Conservation (phyloP, 108 stramenopile species). For the Nitzschia putrida region DNA sequence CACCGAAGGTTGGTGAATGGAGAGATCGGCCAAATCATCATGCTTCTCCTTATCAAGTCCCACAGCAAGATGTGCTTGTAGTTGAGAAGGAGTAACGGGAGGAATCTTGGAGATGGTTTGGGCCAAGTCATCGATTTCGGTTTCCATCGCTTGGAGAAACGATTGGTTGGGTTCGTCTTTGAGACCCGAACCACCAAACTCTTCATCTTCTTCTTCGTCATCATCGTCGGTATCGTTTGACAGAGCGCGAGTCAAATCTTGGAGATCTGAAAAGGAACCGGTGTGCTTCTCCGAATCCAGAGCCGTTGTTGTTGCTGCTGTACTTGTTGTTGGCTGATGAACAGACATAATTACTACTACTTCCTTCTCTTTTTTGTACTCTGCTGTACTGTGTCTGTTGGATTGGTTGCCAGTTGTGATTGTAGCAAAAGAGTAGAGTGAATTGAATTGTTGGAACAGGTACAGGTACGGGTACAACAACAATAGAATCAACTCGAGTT, state of each 20-base stretch:
- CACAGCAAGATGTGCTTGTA: neutral
- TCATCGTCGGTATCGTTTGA: neutral
- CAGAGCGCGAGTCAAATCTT: neutral
- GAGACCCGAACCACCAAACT: slow-evolving; percentile 12
- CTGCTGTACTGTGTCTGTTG: too few species aligned
- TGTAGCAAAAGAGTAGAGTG: too few species aligned
- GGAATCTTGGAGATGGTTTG: neutral
- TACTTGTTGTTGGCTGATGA: too few species aligned
- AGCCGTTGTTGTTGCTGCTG: neutral
- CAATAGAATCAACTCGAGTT: too few species aligned
- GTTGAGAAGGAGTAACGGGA: slow-evolving; percentile 15
- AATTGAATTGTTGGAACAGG: too few species aligned
- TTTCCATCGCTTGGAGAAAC: slow-evolving; percentile 8
- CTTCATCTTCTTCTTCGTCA: slow-evolving; percentile 10
- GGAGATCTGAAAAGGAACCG: neutral
- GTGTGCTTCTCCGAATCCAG: slow-evolving; percentile 1
- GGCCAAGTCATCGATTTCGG: neutral
- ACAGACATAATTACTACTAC: too few species aligned
- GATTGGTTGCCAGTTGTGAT: too few species aligned
- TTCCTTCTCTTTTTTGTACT: too few species aligned
- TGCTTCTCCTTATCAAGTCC: slow-evolving; percentile 15
- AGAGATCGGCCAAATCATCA: slow-evolving; percentile 5
- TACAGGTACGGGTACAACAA: too few species aligned
- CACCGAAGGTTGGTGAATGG: neutral
- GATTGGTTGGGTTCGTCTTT: neutral